Evolutionary conservation across 495 filamentous ascomycete genomes (phyloP).

Genomic region (Physcia stellaris): DNA sequence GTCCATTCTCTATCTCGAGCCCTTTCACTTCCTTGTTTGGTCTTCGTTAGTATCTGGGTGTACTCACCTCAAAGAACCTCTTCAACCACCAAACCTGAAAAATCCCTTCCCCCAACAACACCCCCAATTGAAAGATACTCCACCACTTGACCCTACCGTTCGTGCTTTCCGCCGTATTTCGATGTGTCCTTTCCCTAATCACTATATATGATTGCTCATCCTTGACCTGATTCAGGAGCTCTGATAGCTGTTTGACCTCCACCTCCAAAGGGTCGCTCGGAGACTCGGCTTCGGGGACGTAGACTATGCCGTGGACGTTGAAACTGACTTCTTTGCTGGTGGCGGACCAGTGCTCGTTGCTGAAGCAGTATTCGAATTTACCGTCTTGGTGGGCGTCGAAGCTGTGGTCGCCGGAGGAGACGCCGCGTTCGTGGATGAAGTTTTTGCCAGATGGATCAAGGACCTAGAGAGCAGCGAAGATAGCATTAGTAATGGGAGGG

Average conservation of each 20-base stretch:
- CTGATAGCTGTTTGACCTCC: slow-evolving; percentile 76
- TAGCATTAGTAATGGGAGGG: no score
- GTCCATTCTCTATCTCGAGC: no score
- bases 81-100: slow-evolving; percentile 99
- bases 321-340: slow-evolving; percentile 94
- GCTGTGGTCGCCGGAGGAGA: slow-evolving; percentile 83
- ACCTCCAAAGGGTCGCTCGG: slow-evolving; percentile 77
- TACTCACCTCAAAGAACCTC: slow-evolving; percentile 99
- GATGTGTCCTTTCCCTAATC: slow-evolving; percentile 82
- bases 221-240: slow-evolving; percentile 79
- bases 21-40: no score
- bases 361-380: slow-evolving; percentile 93
- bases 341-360: slow-evolving; percentile 89
- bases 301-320: slow-evolving; percentile 97
- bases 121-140: slow-evolving; percentile 89
- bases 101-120: slow-evolving; percentile 80
- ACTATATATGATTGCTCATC: slow-evolving; percentile 98
- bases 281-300: slow-evolving; percentile 79
- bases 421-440: slow-evolving; percentile 60
- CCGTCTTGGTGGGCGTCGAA: slow-evolving; percentile 80
- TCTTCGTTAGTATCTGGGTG: no score
- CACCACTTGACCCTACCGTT: slow-evolving; percentile 98
- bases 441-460: slow-evolving; percentile 57
- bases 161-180: slow-evolving; percentile 97
- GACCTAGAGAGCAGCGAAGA: neutral